These are phyloP conservation scores for Camptophora hylomeconis DNA, from an alignment of 2,329 filamentous ascomycete genomes.

Conservation along the genomic window DNA sequence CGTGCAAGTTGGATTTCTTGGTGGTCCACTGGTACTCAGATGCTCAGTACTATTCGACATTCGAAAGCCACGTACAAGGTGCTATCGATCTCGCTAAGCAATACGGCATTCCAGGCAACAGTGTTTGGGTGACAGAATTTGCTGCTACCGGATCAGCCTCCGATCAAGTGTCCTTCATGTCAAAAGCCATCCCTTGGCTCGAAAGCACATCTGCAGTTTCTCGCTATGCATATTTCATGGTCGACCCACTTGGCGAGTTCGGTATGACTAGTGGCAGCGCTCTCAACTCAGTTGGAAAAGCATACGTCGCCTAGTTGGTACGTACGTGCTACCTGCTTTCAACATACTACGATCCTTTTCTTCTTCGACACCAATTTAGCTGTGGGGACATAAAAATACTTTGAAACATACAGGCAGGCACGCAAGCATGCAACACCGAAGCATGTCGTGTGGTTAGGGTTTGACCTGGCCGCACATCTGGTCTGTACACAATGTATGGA, in stretches of 20 bases:
- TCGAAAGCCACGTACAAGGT: conserved; percentile 25
- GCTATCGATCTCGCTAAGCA: conserved; percentile 23
- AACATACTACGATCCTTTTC: too few species aligned
- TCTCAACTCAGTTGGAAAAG: conserved; percentile 9
- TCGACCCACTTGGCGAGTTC: conserved; percentile 19
- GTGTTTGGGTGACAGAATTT: conserved; percentile 36
- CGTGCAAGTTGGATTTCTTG: conserved; percentile 28
- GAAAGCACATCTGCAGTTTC: conserved; percentile 25
- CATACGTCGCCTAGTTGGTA: too few species aligned
- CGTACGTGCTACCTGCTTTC: too few species aligned
- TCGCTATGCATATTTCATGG: conserved; percentile 31
- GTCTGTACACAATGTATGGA: too few species aligned
- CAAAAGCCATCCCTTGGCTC: conserved; percentile 26
- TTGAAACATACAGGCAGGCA: conserved; percentile 1
- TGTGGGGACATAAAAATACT: too few species aligned
- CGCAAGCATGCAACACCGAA: conserved; percentile 1
- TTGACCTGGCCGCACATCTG: too few species aligned
- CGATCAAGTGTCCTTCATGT: conserved; percentile 23
- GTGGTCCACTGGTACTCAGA: conserved; percentile 33
- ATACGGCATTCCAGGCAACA: conserved; percentile 23
- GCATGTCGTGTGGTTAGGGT: too few species aligned
- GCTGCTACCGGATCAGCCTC: conserved; percentile 15
- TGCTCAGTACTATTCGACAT: conserved; percentile 20
- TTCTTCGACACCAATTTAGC: too few species aligned
- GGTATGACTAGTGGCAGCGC: conserved; percentile 20